phyloP scores from a whole-genome alignment of 169 alveolate species.

The Fabrea salina region DNA sequence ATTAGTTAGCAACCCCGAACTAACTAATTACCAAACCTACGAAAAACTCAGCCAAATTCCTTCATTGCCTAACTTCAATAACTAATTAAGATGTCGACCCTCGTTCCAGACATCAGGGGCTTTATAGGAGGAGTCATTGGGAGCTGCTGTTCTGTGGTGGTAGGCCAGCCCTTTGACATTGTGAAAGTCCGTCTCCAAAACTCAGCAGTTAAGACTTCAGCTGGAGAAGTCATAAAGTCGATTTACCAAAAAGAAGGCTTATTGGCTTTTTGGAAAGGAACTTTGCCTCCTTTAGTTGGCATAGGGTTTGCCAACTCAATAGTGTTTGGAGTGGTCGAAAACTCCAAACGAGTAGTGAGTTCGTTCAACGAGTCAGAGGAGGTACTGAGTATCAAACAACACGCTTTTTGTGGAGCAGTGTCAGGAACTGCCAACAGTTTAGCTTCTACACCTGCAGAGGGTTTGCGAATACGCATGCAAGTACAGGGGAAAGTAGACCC shows the following conservation, averaged over 20 bases:
- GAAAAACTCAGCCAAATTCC: not conserved
- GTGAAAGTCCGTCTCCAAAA: slow-evolving; percentile 40
- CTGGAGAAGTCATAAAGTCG: not conserved
- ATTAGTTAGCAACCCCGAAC: not conserved
- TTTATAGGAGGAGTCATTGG: slow-evolving; percentile 32
- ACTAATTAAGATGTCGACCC: not conserved
- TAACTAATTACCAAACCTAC: not conserved
- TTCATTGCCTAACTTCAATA: not conserved
- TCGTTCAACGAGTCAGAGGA: not conserved
- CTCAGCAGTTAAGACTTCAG: not conserved
- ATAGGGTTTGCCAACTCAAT: slow-evolving; percentile 1
- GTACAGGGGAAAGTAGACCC: not conserved
- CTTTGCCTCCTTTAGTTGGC: slow-evolving; percentile 30
- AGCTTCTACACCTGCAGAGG: slow-evolving; percentile 36
- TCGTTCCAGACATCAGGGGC: slow-evolving; percentile 12
- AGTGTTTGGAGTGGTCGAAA: slow-evolving; percentile 38
- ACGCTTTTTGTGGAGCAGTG: slow-evolving; percentile 27
- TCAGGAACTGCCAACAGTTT: slow-evolving; percentile 32
- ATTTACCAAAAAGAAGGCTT: slow-evolving; percentile 29
- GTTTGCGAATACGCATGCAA: slow-evolving; percentile 36
- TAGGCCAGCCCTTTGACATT: slow-evolving; percentile 39
- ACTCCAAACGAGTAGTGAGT: slow-evolving; percentile 3
- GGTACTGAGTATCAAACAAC: not conserved
- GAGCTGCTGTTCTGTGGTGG: slow-evolving; percentile 21
- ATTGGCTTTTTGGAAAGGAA: slow-evolving; percentile 33